Conservation (phyloP, 495 filamentous ascomycete species). For the Hyaloscypha finlandica region DNA sequence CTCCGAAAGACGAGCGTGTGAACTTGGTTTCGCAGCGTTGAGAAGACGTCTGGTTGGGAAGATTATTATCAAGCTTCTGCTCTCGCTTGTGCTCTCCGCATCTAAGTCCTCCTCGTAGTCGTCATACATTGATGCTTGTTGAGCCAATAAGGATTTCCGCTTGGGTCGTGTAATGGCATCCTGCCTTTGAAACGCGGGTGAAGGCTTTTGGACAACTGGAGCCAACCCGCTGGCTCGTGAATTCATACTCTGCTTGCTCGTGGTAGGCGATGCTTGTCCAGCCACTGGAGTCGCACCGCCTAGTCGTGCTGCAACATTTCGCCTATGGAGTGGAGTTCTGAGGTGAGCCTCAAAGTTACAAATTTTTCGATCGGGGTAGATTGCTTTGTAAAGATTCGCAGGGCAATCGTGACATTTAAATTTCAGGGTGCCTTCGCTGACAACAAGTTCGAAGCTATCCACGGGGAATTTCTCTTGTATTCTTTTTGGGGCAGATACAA, state of each 20-base stretch:
- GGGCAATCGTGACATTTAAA: neutral
- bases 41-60: too few relatives aligned
- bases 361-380: neutral
- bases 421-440: neutral
- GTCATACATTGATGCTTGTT: too few relatives aligned
- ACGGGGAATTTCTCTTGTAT: neutral
- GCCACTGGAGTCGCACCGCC: neutral
- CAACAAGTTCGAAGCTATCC: neutral
- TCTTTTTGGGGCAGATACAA: neutral
- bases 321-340: neutral
- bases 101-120: too few relatives aligned
- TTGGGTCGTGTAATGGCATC: too few relatives aligned
- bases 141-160: neutral
- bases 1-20: neutral
- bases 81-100: too few relatives aligned
- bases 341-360: conserved; percentile 3
- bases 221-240: neutral
- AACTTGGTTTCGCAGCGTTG: too few relatives aligned
- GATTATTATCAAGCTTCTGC: too few relatives aligned
- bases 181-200: too few relatives aligned
- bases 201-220: neutral
- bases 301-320: neutral
- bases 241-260: neutral
- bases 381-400: neutral
- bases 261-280: neutral